These are phyloP conservation scores for Mitragyna speciosa DNA, from an alignment of 257 asterid species.

Conservation along the genomic window DNA sequence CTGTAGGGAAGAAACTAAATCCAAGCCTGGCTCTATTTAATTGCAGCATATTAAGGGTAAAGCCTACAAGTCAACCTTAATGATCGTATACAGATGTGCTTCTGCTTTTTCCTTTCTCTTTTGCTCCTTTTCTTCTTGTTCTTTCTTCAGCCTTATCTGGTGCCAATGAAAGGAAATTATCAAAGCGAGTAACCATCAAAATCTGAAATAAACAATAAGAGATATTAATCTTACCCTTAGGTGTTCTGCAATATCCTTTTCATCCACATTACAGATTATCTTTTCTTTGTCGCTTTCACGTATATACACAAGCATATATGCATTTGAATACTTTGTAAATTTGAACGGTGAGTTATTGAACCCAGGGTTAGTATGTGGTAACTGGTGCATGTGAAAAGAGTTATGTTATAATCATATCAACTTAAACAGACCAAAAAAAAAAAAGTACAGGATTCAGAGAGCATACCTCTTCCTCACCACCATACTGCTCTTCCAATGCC, in stretches of 20 bases:
- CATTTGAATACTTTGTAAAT: slow-evolving; percentile 77
- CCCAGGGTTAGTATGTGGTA: slow-evolving; percentile 77
- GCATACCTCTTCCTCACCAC: slow-evolving; percentile 56
- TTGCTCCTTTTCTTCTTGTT: slow-evolving; percentile 76
- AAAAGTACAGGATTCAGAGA: slow-evolving; percentile 2
- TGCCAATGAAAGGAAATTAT: slow-evolving; percentile 1
- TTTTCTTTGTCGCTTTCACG: slow-evolving; percentile 78
- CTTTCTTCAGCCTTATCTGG: slow-evolving; percentile 74
- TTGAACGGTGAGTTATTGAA: slow-evolving; percentile 75
- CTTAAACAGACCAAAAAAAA: slow-evolving; percentile 9
- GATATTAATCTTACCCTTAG: slow-evolving; percentile 54
- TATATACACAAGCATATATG: slow-evolving; percentile 84
- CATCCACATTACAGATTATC: slow-evolving; percentile 77
- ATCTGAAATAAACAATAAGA: slow-evolving; percentile 7
- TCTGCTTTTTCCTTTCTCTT: slow-evolving; percentile 77
- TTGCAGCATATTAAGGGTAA: neutral
- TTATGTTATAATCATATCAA: slow-evolving; percentile 8
- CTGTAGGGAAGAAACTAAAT: slow-evolving; percentile 31
- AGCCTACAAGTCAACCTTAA: slow-evolving; percentile 47
- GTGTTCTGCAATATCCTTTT: slow-evolving; percentile 83
- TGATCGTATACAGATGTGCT: slow-evolving; percentile 83
- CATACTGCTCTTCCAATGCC: slow-evolving; percentile 54
- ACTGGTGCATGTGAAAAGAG: slow-evolving; percentile 38
- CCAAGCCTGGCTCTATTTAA: neutral
- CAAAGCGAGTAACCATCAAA: slow-evolving; percentile 20